These are phyloP conservation scores for Tuber aestivum DNA, from an alignment of 495 filamentous ascomycete genomes.

Conservation along the genomic window DNA sequence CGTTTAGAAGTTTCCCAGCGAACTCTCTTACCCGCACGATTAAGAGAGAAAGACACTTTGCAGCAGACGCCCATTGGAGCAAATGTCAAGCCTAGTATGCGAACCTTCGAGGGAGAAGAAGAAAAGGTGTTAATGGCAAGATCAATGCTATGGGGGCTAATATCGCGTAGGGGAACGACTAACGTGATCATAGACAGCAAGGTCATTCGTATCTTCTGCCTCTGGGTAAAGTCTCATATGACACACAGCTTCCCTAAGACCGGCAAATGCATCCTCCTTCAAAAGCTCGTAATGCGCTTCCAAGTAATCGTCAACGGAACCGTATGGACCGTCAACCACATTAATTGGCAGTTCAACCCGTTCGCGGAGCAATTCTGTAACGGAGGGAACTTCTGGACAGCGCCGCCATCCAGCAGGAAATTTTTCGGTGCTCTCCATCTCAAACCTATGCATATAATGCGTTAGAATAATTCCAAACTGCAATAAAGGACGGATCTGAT, in stretches of 20 bases:
- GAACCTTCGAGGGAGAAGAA: slow-evolving; percentile 50
- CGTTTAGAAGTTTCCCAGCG: slow-evolving; percentile 72
- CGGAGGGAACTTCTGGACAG: slow-evolving; percentile 48
- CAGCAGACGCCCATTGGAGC: slow-evolving; percentile 58
- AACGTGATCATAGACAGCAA: slow-evolving; percentile 72
- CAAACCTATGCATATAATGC: slow-evolving; percentile 24
- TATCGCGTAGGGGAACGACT: slow-evolving; percentile 22
- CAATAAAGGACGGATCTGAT: background rate
- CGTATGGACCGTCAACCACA: slow-evolving; percentile 43
- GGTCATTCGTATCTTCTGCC: slow-evolving; percentile 53
- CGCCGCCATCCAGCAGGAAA: slow-evolving; percentile 43
- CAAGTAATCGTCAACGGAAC: slow-evolving; percentile 50
- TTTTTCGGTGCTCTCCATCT: slow-evolving; percentile 28
- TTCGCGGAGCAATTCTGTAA: slow-evolving; percentile 42
- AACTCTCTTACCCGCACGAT: slow-evolving; percentile 61
- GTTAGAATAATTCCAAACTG: slow-evolving; percentile 10
- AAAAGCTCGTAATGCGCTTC: slow-evolving; percentile 60
- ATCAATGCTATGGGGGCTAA: slow-evolving; percentile 2
- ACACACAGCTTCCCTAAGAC: slow-evolving; percentile 56
- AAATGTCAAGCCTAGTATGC: slow-evolving; percentile 59
- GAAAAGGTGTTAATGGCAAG: slow-evolving; percentile 9
- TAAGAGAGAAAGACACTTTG: slow-evolving; percentile 65
- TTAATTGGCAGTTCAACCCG: slow-evolving; percentile 43
- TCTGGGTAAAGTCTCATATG: slow-evolving; percentile 46
- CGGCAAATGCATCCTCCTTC: slow-evolving; percentile 58